Base-by-base conservation (phyloP, 1,284 basidiomycete genomes). In the Veloporphyrellus conicus region DNA sequence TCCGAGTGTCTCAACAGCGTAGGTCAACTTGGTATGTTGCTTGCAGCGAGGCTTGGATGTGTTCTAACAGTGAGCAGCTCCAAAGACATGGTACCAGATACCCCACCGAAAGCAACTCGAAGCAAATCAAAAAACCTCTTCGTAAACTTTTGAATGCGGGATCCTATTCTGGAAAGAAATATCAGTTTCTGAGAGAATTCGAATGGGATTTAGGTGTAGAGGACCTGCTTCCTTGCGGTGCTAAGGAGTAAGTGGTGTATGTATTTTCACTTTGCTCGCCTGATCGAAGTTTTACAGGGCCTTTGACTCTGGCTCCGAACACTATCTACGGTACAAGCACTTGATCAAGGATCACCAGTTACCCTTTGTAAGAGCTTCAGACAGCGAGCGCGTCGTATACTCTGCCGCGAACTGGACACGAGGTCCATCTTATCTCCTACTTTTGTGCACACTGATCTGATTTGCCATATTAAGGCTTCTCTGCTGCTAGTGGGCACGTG, bases 31-130 rank as follows among this genome's bases (percentile, higher is more conserved):
- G 52, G 84, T 86, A 64, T 45, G 79, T 45, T 9, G 47, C 19
- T 28, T 16, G 6, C 9, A 2, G 12, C 5, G 9, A 20, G 9
- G 27, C 14, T n/a, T 35, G 9, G 35, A 43, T 32, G 27, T 51
- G 16, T 52, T 42, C 25, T 43, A 38, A 57, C 45, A 41, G 32
- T 12, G 20, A 22, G 52, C 22, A 92, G 90, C 68, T 94, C n/a
- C 85, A 93, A 68, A 74, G 91, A 10, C 92, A 94, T 58, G 88
- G 89, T 1, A 82, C 87, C 1, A 77, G 92, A 27, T 92, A 77
- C 55, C 92, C 91, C 0, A 91, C 90, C 0, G 57, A 64, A 0
- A 69, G 70, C 6, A 74, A 81, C 0, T 64, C 72, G 0, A 58
- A 59, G 11, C 55, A 57, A 3, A 84, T 90, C n/a, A 48, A 68